These are phyloP conservation scores for Poteriospumella lacustris DNA, from an alignment of 108 stramenopile species.

Conservation along the genomic window DNA sequence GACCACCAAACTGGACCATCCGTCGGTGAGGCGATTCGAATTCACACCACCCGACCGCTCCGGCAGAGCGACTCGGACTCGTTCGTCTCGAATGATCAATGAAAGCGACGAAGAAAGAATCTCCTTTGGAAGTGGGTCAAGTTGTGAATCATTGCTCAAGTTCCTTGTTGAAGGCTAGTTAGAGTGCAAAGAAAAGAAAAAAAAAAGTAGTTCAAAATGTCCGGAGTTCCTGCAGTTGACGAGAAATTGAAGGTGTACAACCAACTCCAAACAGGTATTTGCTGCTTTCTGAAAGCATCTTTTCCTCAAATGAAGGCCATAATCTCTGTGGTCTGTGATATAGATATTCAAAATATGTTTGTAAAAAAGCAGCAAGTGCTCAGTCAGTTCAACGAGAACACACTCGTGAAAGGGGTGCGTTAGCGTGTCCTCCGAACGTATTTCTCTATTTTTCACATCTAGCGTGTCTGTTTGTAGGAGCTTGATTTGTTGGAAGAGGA, in stretches of 20 bases:
- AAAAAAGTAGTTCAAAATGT: too few species aligned
- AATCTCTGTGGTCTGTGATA: not conserved
- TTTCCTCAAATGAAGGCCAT: not conserved
- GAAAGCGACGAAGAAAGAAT: too few species aligned
- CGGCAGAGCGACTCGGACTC: too few species aligned
- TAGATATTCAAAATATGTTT: not conserved
- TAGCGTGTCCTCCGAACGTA: not conserved
- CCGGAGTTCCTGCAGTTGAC: not conserved
- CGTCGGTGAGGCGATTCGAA: too few species aligned
- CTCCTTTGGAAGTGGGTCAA: too few species aligned
- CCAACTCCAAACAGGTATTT: not conserved
- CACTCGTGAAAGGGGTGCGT: slow-evolving; percentile 29
- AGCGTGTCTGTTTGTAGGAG: slow-evolving; percentile 17
- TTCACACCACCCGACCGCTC: too few species aligned
- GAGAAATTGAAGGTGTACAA: slow-evolving; percentile 1
- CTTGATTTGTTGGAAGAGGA: slow-evolving; percentile 31
- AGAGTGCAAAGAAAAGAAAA: too few species aligned
- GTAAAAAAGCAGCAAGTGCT: slow-evolving; percentile 3
- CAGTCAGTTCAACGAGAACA: slow-evolving; percentile 35
- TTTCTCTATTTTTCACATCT: not conserved
- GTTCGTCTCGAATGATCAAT: too few species aligned
- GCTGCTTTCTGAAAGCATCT: not conserved
- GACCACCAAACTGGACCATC: too few species aligned
- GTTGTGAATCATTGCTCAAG: too few species aligned
- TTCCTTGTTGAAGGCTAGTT: too few species aligned